These are phyloP conservation scores for Trichomonascus vanleenenianus DNA, from an alignment of 805 yeast genomes.

Conservation along the genomic window DNA sequence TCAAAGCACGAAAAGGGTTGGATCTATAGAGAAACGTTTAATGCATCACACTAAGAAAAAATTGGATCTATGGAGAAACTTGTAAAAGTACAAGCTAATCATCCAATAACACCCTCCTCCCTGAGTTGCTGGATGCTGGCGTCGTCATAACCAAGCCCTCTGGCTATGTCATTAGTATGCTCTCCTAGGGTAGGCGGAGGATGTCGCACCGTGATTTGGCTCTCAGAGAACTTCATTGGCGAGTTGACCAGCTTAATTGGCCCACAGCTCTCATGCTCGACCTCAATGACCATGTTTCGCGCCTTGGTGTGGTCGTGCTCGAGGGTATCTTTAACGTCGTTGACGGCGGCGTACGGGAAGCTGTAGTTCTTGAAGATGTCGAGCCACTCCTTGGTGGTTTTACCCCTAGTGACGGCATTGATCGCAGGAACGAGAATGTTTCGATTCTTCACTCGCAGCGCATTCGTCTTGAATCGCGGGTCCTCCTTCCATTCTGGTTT, in stretches of 20 bases:
- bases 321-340: constrained; percentile 31
- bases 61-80: no score
- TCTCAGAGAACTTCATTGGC: constrained; percentile 33
- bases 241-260: constrained; percentile 30
- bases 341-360: constrained; percentile 35
- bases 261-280: constrained; percentile 32
- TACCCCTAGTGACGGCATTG: constrained; percentile 21
- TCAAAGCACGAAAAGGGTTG: no score
- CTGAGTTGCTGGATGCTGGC: constrained; percentile 21
- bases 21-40: no score
- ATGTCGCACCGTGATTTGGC: constrained; percentile 27
- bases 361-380: constrained; percentile 25
- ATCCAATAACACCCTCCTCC: constrained; percentile 19
- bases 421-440: constrained; percentile 28
- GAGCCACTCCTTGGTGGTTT: constrained; percentile 32
- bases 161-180: constrained; percentile 28
- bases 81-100: not conserved
- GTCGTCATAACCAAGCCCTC: constrained; percentile 18
- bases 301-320: constrained; percentile 31
- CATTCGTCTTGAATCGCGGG: constrained; percentile 28
- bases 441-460: constrained; percentile 31
- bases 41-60: no score
- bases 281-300: constrained; percentile 30
- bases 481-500: constrained; percentile 33
- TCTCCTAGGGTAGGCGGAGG: constrained; percentile 35